Base-by-base conservation (phyloP, 2,329 filamentous ascomycete species). In the Neonectria sp. region DNA sequence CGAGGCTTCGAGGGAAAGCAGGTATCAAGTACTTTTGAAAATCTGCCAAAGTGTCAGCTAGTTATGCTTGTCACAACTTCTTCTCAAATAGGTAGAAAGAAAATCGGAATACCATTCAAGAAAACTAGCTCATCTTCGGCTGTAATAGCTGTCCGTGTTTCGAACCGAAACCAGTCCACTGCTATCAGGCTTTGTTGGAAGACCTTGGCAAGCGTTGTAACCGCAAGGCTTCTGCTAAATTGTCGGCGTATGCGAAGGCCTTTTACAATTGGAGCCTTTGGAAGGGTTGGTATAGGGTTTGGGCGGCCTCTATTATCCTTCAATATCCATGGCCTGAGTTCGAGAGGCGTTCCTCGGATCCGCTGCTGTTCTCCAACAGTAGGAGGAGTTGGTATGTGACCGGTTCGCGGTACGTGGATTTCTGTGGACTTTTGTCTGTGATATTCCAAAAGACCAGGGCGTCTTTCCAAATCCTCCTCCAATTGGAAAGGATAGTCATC, bases 151-250 rank as follows among this genome's bases (percentile, higher is more conserved):
- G 21, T 51, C 21, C 31, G 55, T 27, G 49, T 65, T 25, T 65
- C 58, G 3, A 65, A 40, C 8, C 58, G 63, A 51, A 71, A 57
- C 35, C 13, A 65, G 4, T 60, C 21, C 17, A 71, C 7, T 4
- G 29, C 57, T 7, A 55, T n/a, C 2, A 71, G 24, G 37, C 60
- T 69, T 53, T 67, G 31, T 3, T 40, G 58, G 9, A 70, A 37
- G 9, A 71, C 15, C 25, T 29, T 57, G 33, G 55, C 61, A 56
- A 69, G 61, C 13, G 67, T 33, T 8, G 3, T 12, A 11, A 57
- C 5, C 11, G 48, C 49, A n/a, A 68, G n/a, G 0, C 64, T 46
- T 13, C 61, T 61, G 9, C 40, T 24, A 13, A 55, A 65, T 0
- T 33, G 12, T 11, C 6, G 31, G 6, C 67, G 67, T 9, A 69